phyloP scores from a whole-genome alignment of 2,329 filamentous ascomycete species.

The Cordyceps tenuipes region DNA sequence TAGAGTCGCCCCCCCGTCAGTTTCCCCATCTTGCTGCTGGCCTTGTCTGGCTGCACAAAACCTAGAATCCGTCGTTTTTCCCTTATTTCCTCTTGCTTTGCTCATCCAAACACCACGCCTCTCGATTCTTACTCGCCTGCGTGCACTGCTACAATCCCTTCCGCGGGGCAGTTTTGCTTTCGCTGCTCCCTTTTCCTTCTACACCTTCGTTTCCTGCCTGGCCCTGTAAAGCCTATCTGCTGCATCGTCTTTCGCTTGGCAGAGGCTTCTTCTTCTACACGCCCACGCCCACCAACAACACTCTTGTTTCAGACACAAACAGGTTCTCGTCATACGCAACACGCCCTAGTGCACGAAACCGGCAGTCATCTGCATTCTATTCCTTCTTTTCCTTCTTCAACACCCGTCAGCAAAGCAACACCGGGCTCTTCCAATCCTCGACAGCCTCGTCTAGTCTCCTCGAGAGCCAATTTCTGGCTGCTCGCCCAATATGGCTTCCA shows the following conservation, averaged over 20 bases:
- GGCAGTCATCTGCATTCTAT: neutral
- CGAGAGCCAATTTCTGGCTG: conserved; percentile 22
- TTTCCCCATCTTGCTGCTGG: neutral
- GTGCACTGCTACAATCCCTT: conserved; percentile 7
- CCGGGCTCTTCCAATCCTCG: neutral
- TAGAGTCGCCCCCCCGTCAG: neutral
- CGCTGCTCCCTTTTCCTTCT: conserved; percentile 2
- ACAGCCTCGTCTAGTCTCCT: neutral
- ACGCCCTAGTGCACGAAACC: conserved; percentile 5
- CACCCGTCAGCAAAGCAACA: neutral
- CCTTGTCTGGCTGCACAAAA: neutral
- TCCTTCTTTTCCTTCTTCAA: neutral
- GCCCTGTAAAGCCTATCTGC: neutral
- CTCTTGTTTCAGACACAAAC: conserved; percentile 6
- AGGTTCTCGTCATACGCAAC: neutral
- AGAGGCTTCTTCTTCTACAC: neutral
- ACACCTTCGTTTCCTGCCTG: neutral
- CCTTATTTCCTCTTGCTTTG: conserved; percentile 3
- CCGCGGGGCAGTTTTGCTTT: conserved; percentile 7
- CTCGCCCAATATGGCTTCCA: conserved; percentile 50
- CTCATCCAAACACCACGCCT: neutral
- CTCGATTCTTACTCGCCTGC: neutral
- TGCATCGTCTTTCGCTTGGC: conserved; percentile 3
- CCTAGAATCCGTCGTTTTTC: neutral
- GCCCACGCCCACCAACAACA: neutral